Conservation (phyloP, 768 basidiomycete genomes). For the Lactarius tabidus region DNA sequence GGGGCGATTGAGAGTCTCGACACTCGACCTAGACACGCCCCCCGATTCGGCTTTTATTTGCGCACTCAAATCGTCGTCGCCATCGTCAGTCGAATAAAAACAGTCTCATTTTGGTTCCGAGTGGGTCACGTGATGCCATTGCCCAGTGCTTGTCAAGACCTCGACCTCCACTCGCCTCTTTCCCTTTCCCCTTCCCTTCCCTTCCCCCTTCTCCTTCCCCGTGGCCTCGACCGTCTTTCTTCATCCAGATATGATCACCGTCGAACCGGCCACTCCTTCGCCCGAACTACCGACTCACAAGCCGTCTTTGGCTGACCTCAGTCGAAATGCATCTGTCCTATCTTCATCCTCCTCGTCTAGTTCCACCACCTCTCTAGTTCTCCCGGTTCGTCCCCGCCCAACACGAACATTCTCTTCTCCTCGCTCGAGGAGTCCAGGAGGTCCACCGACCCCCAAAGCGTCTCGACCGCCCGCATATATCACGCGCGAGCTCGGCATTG, state of each 20-base stretch:
- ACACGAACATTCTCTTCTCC: slow-evolving; percentile 63
- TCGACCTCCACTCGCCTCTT: background rate
- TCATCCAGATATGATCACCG: slow-evolving; percentile 35
- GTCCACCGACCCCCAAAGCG: slow-evolving; percentile 37
- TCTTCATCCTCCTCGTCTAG: slow-evolving; percentile 53
- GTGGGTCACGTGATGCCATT: background rate
- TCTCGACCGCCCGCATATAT: slow-evolving; percentile 52
- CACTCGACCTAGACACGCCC: background rate
- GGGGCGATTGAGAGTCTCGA: background rate
- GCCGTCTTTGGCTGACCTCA: slow-evolving; percentile 57
- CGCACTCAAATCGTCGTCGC: too few relatives aligned
- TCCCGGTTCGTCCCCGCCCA: slow-evolving; percentile 45
- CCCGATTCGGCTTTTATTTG: background rate
- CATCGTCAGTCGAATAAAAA: too few relatives aligned
- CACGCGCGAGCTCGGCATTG: slow-evolving; percentile 50
- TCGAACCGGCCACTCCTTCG: slow-evolving; percentile 33
- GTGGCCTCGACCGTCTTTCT: background rate
- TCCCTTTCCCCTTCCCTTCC: background rate
- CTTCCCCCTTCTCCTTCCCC: background rate
- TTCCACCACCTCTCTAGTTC: slow-evolving; percentile 39
- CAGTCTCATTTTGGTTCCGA: background rate
- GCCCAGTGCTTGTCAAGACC: background rate
- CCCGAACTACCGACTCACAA: slow-evolving; percentile 31
- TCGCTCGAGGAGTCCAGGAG: slow-evolving; percentile 50
- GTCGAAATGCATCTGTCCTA: slow-evolving; percentile 74